phyloP scores from a whole-genome alignment of 1,284 basidiomycete species.

The Filobasidium uniguttulatum region DNA sequence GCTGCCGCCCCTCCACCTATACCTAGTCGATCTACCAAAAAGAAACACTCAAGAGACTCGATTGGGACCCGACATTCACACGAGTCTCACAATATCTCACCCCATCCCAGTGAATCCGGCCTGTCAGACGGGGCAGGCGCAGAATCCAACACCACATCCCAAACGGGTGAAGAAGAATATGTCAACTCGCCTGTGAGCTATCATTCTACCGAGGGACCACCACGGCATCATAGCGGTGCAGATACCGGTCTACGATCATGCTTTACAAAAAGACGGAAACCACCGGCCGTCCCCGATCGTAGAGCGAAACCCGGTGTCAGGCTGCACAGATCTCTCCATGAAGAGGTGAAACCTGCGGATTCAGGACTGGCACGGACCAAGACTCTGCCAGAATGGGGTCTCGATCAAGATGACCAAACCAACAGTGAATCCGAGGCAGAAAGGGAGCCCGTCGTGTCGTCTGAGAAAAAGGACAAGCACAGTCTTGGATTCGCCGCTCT shows the following conservation, averaged over 20 bases:
- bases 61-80: no score
- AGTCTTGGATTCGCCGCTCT: slow-evolving; percentile 8
- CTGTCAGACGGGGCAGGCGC: not conserved
- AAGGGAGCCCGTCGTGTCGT: not conserved
- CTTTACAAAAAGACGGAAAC: slow-evolving; percentile 3
- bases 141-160: not conserved
- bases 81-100: not conserved
- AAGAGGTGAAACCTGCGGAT: not conserved
- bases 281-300: slow-evolving; percentile 5
- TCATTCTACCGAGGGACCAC: not conserved
- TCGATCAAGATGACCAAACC: not conserved
- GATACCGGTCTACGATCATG: not conserved
- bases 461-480: not conserved
- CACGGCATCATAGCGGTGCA: no score
- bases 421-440: not conserved
- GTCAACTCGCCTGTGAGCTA: not conserved
- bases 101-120: not conserved
- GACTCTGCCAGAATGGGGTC: slow-evolving; percentile 2
- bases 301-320: not conserved
- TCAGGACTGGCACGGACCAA: not conserved
- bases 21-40: slow-evolving; percentile 8
- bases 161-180: not conserved
- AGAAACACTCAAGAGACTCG: not conserved
- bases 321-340: not conserved
- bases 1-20: slow-evolving; percentile 20